phyloP scores from a whole-genome alignment of 257 asterid species.

The Fraxinus excelsior region DNA sequence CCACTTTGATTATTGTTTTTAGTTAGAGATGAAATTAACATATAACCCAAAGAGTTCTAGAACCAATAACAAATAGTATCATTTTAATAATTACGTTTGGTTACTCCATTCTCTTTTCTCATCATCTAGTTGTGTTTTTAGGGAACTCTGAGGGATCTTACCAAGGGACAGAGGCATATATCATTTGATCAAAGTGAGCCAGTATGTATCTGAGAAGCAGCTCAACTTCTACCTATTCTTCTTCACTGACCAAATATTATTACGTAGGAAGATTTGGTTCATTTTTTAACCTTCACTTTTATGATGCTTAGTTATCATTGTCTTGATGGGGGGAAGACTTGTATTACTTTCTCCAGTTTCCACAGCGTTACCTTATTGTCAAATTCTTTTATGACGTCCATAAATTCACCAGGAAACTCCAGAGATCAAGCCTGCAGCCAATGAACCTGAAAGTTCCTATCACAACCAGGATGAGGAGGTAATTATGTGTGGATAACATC shows the following conservation, averaged over 20 bases:
- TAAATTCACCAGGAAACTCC: constrained; percentile 35
- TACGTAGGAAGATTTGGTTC: constrained; percentile 11
- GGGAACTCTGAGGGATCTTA: constrained; percentile 48
- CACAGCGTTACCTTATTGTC: neutral
- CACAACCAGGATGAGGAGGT: constrained; percentile 38
- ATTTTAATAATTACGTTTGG: neutral
- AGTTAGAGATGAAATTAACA: neutral
- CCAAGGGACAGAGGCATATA: constrained; percentile 33
- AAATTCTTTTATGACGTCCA: constrained; percentile 14
- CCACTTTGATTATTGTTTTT: constrained; percentile 5
- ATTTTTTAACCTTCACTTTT: neutral
- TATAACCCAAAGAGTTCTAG: neutral
- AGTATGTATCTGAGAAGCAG: constrained; percentile 29
- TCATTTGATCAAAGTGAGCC: constrained; percentile 34
- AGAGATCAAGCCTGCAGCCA: constrained; percentile 41
- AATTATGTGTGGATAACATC: constrained; percentile 10
- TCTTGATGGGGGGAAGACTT: neutral
- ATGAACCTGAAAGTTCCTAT: constrained; percentile 33
- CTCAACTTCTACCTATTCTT: constrained; percentile 13
- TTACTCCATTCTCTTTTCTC: constrained; percentile 8
- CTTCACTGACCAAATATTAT: constrained; percentile 6
- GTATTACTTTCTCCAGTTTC: constrained; percentile 1
- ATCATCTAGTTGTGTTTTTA: constrained; percentile 20
- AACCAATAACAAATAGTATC: neutral
- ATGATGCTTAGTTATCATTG: neutral